These are phyloP conservation scores for Raddia distichophylla DNA, from an alignment of 176 grass and related monocot genomes.

Conservation along the genomic window DNA sequence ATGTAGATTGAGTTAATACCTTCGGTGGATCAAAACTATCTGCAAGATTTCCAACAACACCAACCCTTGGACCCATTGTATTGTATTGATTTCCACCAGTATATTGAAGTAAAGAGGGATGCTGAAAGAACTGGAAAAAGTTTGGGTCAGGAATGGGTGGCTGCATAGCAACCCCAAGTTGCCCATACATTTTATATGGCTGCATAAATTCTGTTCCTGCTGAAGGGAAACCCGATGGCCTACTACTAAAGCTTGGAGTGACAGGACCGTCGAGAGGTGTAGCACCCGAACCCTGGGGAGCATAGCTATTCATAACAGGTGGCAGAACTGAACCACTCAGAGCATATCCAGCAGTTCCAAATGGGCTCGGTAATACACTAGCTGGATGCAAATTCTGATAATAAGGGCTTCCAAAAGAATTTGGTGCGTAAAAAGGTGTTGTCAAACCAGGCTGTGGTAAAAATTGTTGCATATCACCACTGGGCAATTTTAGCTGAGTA, in stretches of 20 bases:
- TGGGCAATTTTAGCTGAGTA: constrained; percentile 65
- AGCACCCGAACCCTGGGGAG: constrained; percentile 59
- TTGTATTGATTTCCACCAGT: constrained; percentile 65
- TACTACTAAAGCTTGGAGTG: constrained; percentile 65
- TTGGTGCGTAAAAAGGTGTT: constrained; percentile 63
- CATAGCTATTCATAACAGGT: constrained; percentile 64
- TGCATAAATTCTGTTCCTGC: constrained; percentile 66
- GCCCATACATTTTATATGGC: constrained; percentile 77
- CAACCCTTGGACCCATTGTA: constrained; percentile 57
- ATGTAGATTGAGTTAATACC: constrained; percentile 43
- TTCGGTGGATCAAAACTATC: constrained; percentile 69
- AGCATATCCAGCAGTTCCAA: constrained; percentile 60
- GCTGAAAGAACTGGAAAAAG: constrained; percentile 69
- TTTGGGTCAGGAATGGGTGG: constrained; percentile 68
- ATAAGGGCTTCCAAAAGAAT: constrained; percentile 60
- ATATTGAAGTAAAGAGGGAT: constrained; percentile 65
- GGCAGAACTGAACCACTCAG: constrained; percentile 64
- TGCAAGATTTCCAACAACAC: constrained; percentile 49
- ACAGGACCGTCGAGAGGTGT: constrained; percentile 58
- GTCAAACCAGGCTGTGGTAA: constrained; percentile 54
- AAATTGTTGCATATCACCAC: constrained; percentile 64
- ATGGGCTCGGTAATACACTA: constrained; percentile 55
- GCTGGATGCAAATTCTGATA: constrained; percentile 66
- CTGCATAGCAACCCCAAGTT: constrained; percentile 63
- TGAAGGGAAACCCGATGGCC: constrained; percentile 54